Evolutionary conservation across 805 yeast species (phyloP).

Genomic region (Yamadazyma laniorum): DNA sequence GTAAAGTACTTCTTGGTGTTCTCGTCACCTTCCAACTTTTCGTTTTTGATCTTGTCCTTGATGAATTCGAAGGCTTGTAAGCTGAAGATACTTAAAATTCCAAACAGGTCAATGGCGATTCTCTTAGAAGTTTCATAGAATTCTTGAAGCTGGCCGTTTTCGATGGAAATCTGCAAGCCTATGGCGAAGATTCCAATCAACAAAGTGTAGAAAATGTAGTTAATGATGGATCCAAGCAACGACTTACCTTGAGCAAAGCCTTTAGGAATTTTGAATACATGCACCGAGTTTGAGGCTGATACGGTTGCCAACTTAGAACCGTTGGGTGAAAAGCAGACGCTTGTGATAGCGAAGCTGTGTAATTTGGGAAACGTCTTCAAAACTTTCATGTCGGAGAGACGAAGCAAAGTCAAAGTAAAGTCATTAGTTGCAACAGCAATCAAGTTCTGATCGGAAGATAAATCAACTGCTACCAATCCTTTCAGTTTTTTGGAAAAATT

Average conservation of each 20-base stretch:
- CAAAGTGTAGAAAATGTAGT: constrained; percentile 32
- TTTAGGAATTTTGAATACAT: constrained; percentile 58
- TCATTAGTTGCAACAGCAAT: constrained; percentile 65
- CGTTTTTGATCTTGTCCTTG: constrained; percentile 28
- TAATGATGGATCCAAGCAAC: constrained; percentile 31
- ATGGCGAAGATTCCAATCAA: constrained; percentile 31
- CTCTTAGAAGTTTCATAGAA: constrained; percentile 16
- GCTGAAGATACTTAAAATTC: constrained; percentile 20
- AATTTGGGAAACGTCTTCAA: constrained; percentile 55
- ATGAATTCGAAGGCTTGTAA: constrained; percentile 21
- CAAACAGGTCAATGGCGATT: constrained; percentile 8
- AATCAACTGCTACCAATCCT: constrained; percentile 53
- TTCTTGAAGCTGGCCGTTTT: constrained; percentile 33
- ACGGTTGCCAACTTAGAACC: constrained; percentile 68
- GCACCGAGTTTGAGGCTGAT: constrained; percentile 74
- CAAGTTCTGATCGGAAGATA: constrained; percentile 42
- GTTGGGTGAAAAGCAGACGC: constrained; percentile 64
- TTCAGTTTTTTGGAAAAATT: constrained; percentile 48
- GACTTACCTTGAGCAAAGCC: constrained; percentile 44
- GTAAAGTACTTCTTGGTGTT: constrained; percentile 21
- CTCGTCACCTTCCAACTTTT: constrained; percentile 23
- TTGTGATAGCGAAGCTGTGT: constrained; percentile 78
- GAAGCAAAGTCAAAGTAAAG: constrained; percentile 59
- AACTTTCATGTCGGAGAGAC: constrained; percentile 49
- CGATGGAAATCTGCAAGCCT: constrained; percentile 33